phyloP scores from a whole-genome alignment of 148 eudicot genomes.

The Amaranthus palmeri region DNA sequence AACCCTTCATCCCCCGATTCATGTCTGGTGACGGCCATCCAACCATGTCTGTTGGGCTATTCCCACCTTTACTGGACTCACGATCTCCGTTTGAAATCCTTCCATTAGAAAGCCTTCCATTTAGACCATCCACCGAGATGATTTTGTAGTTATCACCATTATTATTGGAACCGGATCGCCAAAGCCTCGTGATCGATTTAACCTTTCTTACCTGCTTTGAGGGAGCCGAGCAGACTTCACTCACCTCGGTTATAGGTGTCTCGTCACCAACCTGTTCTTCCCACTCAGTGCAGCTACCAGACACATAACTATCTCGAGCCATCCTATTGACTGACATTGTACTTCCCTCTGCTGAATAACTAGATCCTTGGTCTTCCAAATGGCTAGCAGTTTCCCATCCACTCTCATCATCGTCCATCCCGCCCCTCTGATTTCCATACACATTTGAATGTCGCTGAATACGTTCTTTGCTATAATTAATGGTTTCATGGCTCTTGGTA shows the following conservation, averaged over 20 bases:
- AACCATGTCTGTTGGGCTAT: constrained; percentile 29
- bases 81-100: constrained; percentile 45
- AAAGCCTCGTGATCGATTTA: constrained; percentile 61
- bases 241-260: constrained; percentile 59
- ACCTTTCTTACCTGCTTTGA: constrained; percentile 49
- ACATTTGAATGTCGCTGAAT: constrained; percentile 38
- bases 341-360: constrained; percentile 66
- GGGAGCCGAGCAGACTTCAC: constrained; percentile 52
- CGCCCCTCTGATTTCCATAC: constrained; percentile 40
- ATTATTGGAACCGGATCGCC: constrained; percentile 47
- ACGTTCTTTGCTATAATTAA: constrained; percentile 33
- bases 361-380: constrained; percentile 70
- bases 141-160: constrained; percentile 59
- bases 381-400: constrained; percentile 93
- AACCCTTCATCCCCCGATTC: constrained; percentile 66
- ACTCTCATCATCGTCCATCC: constrained; percentile 66
- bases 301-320: constrained; percentile 40
- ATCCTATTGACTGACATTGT: constrained; percentile 43
- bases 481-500: constrained; percentile 37
- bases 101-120: constrained; percentile 52
- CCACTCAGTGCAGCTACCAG: constrained; percentile 58
- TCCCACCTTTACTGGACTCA: constrained; percentile 38
- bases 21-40: constrained; percentile 59
- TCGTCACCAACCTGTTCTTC: constrained; percentile 46
- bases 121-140: constrained; percentile 47